Conservation (phyloP, 2,329 filamentous ascomycete genomes). For the Rasamsonia emersonii region DNA sequence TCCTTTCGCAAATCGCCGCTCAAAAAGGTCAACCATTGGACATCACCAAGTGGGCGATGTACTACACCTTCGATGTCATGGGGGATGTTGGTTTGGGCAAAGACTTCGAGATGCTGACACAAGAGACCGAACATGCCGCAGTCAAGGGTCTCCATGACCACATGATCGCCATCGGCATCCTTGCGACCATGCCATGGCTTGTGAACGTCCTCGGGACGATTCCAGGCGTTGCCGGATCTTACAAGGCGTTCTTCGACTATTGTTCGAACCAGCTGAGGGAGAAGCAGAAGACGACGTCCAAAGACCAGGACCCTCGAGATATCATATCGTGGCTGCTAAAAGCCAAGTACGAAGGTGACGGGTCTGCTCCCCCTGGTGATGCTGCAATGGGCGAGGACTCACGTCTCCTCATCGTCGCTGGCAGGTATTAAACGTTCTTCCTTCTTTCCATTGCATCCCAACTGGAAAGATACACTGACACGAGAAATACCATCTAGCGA, state of each 20-base stretch:
- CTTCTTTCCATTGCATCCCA: background rate
- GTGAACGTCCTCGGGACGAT: slow-evolving; percentile 5
- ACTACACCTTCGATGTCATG: slow-evolving; percentile 16
- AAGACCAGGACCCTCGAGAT: slow-evolving; percentile 11
- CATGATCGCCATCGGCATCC: slow-evolving; percentile 24
- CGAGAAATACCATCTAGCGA: too few species aligned
- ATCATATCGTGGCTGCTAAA: slow-evolving; percentile 13
- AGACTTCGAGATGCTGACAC: slow-evolving; percentile 15
- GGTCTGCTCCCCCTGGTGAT: slow-evolving; percentile 8
- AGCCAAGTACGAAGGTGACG: slow-evolving; percentile 9
- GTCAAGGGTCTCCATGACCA: slow-evolving; percentile 28
- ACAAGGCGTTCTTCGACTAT: slow-evolving; percentile 4
- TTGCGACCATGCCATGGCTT: slow-evolving; percentile 22
- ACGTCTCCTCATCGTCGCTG: slow-evolving; percentile 10
- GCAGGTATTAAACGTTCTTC: slow-evolving; percentile 3
- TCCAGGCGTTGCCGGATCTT: slow-evolving; percentile 4
- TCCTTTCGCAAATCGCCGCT: slow-evolving; percentile 1
- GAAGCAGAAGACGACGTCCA: slow-evolving; percentile 23
- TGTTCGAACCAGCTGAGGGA: slow-evolving; percentile 25
- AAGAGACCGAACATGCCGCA: slow-evolving; percentile 18
- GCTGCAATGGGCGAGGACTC: slow-evolving; percentile 11
- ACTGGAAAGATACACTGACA: background rate
- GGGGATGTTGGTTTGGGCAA: slow-evolving; percentile 11
- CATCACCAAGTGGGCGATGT: slow-evolving; percentile 12
- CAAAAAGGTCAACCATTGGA: slow-evolving; percentile 1